phyloP scores from a whole-genome alignment of 352 stramenopile species.

The Saprolegnia parasitica region DNA sequence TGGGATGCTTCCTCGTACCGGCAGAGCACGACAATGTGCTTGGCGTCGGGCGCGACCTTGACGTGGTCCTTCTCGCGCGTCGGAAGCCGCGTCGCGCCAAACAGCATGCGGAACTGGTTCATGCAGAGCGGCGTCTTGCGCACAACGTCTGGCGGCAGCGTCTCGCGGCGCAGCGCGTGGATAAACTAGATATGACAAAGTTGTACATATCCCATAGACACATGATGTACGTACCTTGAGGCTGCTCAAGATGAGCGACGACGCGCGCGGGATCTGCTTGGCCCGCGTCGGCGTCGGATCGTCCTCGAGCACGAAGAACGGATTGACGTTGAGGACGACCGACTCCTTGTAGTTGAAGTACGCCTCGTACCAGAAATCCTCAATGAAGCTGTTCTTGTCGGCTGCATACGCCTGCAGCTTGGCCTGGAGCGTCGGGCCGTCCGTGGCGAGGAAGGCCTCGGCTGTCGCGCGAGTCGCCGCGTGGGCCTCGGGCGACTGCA shows the following conservation, averaged over 20 bases:
- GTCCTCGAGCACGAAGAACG: conserved; percentile 94
- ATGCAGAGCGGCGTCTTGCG: conserved; percentile 88
- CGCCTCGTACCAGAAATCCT: conserved; percentile 95
- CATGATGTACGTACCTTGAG: conserved; percentile 54
- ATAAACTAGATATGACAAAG: conserved; percentile 60
- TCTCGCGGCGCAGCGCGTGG: conserved; percentile 83
- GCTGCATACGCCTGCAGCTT: conserved; percentile 66
- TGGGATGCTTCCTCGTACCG: conserved; percentile 34
- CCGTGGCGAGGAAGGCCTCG: conserved; percentile 50
- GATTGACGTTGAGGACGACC: conserved; percentile 95
- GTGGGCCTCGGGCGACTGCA: conserved; percentile 71
- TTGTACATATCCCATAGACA: neutral
- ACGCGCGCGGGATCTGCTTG: conserved; percentile 85
- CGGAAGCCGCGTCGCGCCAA: conserved; percentile 85
- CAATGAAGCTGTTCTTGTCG: conserved; percentile 78
- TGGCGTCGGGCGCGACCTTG: conserved; percentile 73
- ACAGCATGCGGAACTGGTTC: conserved; percentile 93
- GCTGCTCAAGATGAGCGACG: conserved; percentile 86
- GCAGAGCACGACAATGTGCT: conserved; percentile 92
- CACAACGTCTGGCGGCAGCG: conserved; percentile 89
- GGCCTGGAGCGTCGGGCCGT: conserved; percentile 68
- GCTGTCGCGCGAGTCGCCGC: conserved; percentile 46
- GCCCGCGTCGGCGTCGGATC: conserved; percentile 84
- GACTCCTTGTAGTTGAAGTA: conserved; percentile 91
- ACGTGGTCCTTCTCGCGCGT: conserved; percentile 66